phyloP scores from a whole-genome alignment of 345 rosid species.

The Rhodamnia rubescens region DNA sequence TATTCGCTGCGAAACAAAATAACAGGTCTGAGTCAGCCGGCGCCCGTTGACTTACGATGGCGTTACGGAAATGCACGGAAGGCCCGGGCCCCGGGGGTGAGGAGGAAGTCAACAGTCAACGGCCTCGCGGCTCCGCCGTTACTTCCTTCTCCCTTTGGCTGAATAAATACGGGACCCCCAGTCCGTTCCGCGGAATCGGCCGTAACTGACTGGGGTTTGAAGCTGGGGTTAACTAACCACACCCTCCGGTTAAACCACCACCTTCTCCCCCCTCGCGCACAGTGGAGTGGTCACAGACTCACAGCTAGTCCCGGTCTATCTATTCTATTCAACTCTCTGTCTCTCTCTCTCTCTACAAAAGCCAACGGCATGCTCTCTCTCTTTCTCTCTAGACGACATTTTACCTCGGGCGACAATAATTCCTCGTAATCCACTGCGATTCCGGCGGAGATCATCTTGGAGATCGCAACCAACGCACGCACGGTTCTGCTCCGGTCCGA shows the following conservation, averaged over 20 bases:
- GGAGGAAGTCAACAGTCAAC: not conserved
- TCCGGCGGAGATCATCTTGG: not conserved
- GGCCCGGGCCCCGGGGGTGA: too few relatives aligned
- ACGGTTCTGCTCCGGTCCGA: not conserved
- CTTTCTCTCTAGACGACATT: not conserved
- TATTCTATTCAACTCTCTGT: not conserved
- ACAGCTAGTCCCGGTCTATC: not conserved
- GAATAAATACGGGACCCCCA: not conserved
- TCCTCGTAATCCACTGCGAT: not conserved
- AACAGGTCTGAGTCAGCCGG: not conserved
- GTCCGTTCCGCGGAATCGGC: not conserved
- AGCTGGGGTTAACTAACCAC: not conserved
- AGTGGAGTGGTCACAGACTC: not conserved
- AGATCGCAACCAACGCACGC: not conserved
- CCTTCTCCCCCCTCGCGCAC: not conserved
- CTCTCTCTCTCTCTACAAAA: not conserved
- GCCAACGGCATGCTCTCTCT: not conserved
- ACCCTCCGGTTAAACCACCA: not conserved
- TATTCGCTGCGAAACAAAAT: not conserved
- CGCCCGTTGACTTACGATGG: not conserved
- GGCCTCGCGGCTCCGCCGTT: not conserved
- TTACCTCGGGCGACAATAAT: not conserved
- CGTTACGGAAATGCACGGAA: not conserved
- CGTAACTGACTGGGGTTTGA: not conserved
- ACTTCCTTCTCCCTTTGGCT: not conserved